Conservation (phyloP, 106 monocot species). For the Cymbidium sinense region DNA sequence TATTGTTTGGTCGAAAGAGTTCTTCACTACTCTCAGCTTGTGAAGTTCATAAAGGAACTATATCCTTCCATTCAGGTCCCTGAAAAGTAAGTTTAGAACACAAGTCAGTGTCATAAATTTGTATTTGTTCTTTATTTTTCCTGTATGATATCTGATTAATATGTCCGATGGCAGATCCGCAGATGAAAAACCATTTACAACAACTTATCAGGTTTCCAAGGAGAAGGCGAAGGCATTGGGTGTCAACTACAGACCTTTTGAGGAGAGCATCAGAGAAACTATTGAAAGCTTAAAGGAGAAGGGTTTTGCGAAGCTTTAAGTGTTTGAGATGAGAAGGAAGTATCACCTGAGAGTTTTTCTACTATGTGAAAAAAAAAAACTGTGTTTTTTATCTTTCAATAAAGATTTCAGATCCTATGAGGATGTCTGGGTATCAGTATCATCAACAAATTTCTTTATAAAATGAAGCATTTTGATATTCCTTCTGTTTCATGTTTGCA, state of each 20-base stretch:
- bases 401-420: too few relatives aligned
- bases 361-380: too few relatives aligned
- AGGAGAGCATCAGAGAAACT: slow-evolving; percentile 59
- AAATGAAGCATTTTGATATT: too few relatives aligned
- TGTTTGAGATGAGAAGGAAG: too few relatives aligned
- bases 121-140: too few relatives aligned
- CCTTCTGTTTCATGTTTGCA: too few relatives aligned
- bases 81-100: slow-evolving; percentile 47
- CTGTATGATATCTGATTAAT: not conserved
- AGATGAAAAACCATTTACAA: slow-evolving; percentile 42
- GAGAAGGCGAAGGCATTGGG: slow-evolving; percentile 50
- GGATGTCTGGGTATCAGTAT: too few relatives aligned
- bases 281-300: slow-evolving; percentile 77
- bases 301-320: slow-evolving; percentile 31
- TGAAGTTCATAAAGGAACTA: slow-evolving; percentile 39
- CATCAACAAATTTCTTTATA: too few relatives aligned
- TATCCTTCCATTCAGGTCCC: slow-evolving; percentile 50
- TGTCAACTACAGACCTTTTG: slow-evolving; percentile 39
- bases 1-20: slow-evolving; percentile 77
- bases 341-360: too few relatives aligned
- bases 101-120: too few relatives aligned
- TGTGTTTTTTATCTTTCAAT: too few relatives aligned
- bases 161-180: slow-evolving; percentile 32
- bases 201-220: slow-evolving; percentile 57
- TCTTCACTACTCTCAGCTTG: slow-evolving; percentile 44